A percentile compares a stretch with the other conserved stretches of the same genome.
Evolutionary conservation across 345 rosid genomes (phyloP).

Genomic region (Corchorus capsularis): DNA sequence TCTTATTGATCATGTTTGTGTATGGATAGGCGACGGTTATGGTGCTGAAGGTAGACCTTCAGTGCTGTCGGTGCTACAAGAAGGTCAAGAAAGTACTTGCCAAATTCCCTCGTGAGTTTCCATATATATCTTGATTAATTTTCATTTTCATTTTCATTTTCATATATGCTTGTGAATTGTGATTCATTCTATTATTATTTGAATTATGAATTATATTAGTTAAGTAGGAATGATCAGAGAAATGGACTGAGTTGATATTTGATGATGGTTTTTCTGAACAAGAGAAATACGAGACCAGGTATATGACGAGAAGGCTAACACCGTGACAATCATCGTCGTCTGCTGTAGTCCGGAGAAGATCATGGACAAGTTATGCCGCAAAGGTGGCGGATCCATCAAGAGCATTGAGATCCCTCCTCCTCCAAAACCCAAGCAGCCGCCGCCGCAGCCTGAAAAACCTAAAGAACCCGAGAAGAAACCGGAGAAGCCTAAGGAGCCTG

Average conservation of each 20-base stretch:
- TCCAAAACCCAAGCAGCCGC: constrained; percentile 24
- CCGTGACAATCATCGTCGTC: constrained; percentile 65
- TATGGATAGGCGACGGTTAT: constrained; percentile 55
- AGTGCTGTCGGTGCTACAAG: constrained; percentile 61
- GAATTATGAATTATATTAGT: too few relatives aligned
- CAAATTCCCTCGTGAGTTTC: constrained; percentile 67
- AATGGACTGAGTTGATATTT: constrained; percentile 42
- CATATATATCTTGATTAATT: too few relatives aligned
- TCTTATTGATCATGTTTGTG: not conserved
- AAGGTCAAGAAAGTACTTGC: constrained; percentile 78
- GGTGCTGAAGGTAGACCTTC: constrained; percentile 74
- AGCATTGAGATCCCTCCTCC: constrained; percentile 56
- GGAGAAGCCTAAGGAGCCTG: constrained; percentile 10
- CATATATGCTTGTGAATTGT: not conserved
- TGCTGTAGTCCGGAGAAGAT: constrained; percentile 81
- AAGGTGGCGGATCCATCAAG: constrained; percentile 57
- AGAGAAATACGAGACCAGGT: constrained; percentile 70
- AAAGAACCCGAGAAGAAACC: constrained; percentile 17
- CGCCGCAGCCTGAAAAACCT: not conserved
- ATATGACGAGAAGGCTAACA: constrained; percentile 67
- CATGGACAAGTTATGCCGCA: constrained; percentile 51
- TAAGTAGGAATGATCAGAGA: not conserved
- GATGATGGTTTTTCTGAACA: constrained; percentile 39
- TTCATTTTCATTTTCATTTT: not conserved
- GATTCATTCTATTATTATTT: too few relatives aligned